Percentiles rank a stretch among this genome's conserved stretches.
phyloP scores from a whole-genome alignment of 169 alveolate genomes.

The Eimeria tenella region DNA sequence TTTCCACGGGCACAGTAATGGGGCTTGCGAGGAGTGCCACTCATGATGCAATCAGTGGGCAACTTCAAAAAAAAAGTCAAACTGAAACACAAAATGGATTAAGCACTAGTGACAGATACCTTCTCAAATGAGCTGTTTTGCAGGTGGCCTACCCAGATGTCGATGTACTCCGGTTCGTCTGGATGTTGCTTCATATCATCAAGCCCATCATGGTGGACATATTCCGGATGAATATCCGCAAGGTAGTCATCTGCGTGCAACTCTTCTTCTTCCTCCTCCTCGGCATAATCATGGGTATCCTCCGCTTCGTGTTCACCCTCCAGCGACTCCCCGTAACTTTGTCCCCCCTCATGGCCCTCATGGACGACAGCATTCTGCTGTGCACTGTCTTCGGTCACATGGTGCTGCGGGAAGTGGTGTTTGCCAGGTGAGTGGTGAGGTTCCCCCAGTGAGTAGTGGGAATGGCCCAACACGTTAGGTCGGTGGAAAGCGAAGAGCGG shows the following conservation, averaged over 20 bases:
- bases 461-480: neutral
- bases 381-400: neutral
- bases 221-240: neutral
- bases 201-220: neutral
- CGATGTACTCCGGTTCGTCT: conserved; percentile 70
- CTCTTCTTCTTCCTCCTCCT: conserved; percentile 11
- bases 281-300: conserved; percentile 10
- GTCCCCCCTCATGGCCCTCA: neutral
- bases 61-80: too few species aligned
- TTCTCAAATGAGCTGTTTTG: neutral
- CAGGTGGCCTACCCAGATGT: conserved; percentile 68
- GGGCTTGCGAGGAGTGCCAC: neutral
- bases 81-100: too few species aligned
- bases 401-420: conserved; percentile 1
- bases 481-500: neutral
- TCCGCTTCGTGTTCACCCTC: neutral
- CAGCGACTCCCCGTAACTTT: neutral
- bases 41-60: neutral
- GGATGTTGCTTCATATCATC: conserved; percentile 74
- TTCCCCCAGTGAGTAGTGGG: neutral
- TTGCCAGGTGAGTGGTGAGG: neutral
- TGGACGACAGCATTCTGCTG: neutral
- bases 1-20: too few species aligned
- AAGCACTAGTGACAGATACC: neutral
- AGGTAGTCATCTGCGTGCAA: conserved; percentile 20